These are phyloP conservation scores for Aspergillus udagawae DNA, from an alignment of 2,329 filamentous ascomycete genomes.

Conservation along the genomic window DNA sequence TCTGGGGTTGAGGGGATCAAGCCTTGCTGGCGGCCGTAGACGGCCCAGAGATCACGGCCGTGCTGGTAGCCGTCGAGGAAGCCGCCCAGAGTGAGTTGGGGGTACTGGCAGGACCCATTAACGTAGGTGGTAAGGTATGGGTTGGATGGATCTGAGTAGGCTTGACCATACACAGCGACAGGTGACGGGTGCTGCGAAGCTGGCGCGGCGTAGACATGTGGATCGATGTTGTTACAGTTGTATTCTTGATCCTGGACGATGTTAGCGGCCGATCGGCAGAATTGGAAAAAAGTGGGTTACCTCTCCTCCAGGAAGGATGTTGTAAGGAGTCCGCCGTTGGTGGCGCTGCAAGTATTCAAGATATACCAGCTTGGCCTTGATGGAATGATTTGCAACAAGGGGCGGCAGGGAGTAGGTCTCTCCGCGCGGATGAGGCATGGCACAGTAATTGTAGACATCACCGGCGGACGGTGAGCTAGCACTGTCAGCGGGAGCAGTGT, in stretches of 20 bases:
- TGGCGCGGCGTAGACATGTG: slow-evolving; percentile 34
- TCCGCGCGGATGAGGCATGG: slow-evolving; percentile 37
- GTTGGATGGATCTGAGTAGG: slow-evolving; percentile 34
- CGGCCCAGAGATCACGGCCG: slow-evolving; percentile 30
- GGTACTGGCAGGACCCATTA: slow-evolving; percentile 36
- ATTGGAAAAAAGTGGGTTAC: slow-evolving; percentile 12
- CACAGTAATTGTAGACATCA: slow-evolving; percentile 38
- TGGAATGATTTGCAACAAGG: slow-evolving; percentile 23
- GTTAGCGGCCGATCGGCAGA: background rate
- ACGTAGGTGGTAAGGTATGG: slow-evolving; percentile 30
- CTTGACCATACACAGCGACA: slow-evolving; percentile 32
- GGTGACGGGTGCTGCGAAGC: slow-evolving; percentile 15
- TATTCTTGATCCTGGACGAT: slow-evolving; percentile 32
- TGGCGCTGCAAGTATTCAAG: slow-evolving; percentile 39
- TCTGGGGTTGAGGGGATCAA: slow-evolving; percentile 29
- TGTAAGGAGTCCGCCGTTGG: slow-evolving; percentile 37
- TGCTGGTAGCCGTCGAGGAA: slow-evolving; percentile 37
- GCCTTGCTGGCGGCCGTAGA: slow-evolving; percentile 31
- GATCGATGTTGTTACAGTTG: slow-evolving; percentile 34
- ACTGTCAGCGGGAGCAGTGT: slow-evolving; percentile 23
- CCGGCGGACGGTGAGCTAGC: slow-evolving; percentile 17
- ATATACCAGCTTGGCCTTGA: slow-evolving; percentile 31
- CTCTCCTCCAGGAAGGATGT: slow-evolving; percentile 37
- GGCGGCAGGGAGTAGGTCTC: slow-evolving; percentile 29
- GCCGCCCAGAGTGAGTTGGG: slow-evolving; percentile 38